Evolutionary conservation across 352 stramenopile genomes (phyloP).

Genomic region (Blastocystis sp.): DNA sequence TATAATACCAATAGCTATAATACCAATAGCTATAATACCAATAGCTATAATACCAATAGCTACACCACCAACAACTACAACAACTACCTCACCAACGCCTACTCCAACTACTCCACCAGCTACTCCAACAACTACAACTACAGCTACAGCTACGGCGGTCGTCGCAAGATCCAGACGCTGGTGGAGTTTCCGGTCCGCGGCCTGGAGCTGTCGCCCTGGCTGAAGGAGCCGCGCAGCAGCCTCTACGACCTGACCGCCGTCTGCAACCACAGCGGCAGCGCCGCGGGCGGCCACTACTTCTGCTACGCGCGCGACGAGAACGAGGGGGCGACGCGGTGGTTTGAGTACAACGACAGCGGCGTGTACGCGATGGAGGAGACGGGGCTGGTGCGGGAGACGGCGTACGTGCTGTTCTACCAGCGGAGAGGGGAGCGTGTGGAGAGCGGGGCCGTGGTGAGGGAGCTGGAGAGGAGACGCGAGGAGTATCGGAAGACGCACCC

Average conservation of each 20-base stretch:
- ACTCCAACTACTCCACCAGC: too few relatives aligned
- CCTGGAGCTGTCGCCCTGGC: not conserved
- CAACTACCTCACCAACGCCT: too few relatives aligned
- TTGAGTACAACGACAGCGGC: slow-evolving; percentile 43
- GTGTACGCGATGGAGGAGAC: not conserved
- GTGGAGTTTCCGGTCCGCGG: slow-evolving; percentile 7
- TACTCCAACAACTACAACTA: not conserved
- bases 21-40: too few relatives aligned
- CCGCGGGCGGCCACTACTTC: slow-evolving; percentile 39
- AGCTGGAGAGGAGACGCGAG: too few relatives aligned
- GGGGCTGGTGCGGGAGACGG: not conserved
- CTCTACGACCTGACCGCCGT: slow-evolving; percentile 28
- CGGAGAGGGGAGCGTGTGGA: not conserved
- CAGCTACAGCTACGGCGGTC: not conserved
- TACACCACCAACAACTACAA: too few relatives aligned
- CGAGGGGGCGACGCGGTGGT: not conserved
- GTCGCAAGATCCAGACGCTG: slow-evolving; percentile 13
- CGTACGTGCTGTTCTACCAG: slow-evolving; percentile 50
- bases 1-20: too few relatives aligned
- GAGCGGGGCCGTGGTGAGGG: too few relatives aligned
- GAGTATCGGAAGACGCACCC: too few relatives aligned
- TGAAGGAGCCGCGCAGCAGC: not conserved
- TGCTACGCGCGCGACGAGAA: slow-evolving; percentile 53
- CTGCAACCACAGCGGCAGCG: slow-evolving; percentile 17
- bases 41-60: too few relatives aligned